Percentiles rank a stretch among this genome's conserved stretches.
phyloP scores from a whole-genome alignment of 2,329 filamentous ascomycete species.

The Xylariaceae sp. region DNA sequence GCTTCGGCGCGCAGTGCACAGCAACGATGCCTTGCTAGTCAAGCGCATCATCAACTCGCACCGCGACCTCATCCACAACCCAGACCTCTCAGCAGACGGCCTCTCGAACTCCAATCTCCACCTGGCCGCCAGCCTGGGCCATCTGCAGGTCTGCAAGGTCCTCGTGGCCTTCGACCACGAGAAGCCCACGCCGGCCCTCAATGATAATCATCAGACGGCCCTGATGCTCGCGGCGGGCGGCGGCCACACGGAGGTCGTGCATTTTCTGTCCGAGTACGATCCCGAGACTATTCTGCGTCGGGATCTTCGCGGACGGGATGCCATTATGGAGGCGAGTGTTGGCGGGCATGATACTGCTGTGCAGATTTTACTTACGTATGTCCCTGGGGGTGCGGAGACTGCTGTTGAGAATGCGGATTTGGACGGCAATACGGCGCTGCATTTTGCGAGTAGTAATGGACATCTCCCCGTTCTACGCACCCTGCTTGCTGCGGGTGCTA shows the following conservation, averaged over 20 bases:
- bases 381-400: constrained; percentile 47
- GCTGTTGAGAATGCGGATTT: constrained; percentile 57
- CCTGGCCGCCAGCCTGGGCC: constrained; percentile 69
- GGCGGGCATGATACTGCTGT: constrained; percentile 59
- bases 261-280: constrained; percentile 61
- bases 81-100: constrained; percentile 61
- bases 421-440: constrained; percentile 79
- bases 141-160: constrained; percentile 61
- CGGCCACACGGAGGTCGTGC: constrained; percentile 68
- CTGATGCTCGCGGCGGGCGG: constrained; percentile 69
- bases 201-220: constrained; percentile 74
- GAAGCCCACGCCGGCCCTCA: constrained; percentile 64
- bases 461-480: constrained; percentile 72
- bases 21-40: constrained; percentile 66
- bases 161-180: constrained; percentile 75
- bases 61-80: constrained; percentile 68
- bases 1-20: constrained; percentile 74
- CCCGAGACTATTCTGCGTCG: constrained; percentile 57
- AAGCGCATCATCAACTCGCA: constrained; percentile 70
- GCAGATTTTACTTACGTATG: constrained; percentile 60
- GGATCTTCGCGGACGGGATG: constrained; percentile 65
- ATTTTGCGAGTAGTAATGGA: constrained; percentile 79
- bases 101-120: constrained; percentile 82
- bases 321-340: constrained; percentile 60
- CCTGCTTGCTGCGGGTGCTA: constrained; percentile 71